Evolutionary conservation across 2,329 filamentous ascomycete genomes (phyloP).

Genomic region (Alternaria solani): DNA sequence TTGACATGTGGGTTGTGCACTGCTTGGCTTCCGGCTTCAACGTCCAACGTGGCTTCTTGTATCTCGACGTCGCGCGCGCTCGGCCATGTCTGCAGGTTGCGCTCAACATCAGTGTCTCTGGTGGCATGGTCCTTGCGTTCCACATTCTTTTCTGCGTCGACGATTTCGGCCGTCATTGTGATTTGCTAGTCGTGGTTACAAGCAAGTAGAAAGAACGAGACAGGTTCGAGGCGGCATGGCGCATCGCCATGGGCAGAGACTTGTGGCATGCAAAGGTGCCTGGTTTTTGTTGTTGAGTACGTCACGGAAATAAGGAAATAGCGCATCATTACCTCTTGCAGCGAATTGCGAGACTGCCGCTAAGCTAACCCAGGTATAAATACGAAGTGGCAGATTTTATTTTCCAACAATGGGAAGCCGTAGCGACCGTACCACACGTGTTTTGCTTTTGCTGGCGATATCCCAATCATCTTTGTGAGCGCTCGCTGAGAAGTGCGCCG

Average conservation of each 20-base stretch:
- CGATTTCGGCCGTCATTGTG: neutral
- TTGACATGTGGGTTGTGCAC: neutral
- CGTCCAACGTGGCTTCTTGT: constrained; percentile 13
- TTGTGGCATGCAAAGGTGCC: neutral
- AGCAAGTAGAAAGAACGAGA: neutral
- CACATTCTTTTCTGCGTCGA: constrained; percentile 1
- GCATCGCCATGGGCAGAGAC: neutral
- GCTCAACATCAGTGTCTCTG: constrained; percentile 4
- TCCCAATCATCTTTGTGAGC: neutral
- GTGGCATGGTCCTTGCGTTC: neutral
- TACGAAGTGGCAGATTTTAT: neutral
- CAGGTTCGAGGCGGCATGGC: neutral
- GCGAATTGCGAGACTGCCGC: neutral
- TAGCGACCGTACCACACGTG: neutral
- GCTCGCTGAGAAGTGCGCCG: neutral
- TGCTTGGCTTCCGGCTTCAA: constrained; percentile 9
- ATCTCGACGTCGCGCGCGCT: constrained; percentile 29
- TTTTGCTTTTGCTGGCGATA: neutral
- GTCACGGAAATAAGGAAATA: constrained; percentile 4
- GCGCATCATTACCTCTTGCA: neutral
- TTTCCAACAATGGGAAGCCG: constrained; percentile 4
- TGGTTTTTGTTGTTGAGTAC: neutral
- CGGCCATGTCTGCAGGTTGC: constrained; percentile 20
- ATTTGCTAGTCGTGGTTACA: neutral
- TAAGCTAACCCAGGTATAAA: neutral